These are phyloP conservation scores for Sugiyamaella novakii DNA, from an alignment of 1,139 yeast species.

Conservation along the genomic window DNA sequence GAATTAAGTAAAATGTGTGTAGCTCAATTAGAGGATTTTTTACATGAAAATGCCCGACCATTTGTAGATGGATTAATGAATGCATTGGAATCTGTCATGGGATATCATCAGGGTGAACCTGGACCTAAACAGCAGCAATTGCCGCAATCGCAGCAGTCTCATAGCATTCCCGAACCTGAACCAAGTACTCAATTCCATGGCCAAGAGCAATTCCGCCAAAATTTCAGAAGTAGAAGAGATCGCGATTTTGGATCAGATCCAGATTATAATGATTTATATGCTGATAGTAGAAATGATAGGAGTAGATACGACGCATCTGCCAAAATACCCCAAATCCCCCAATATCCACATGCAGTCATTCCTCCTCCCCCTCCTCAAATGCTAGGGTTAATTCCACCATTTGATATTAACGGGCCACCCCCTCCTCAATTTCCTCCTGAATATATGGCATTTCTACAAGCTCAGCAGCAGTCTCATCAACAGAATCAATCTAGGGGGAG, in stretches of 20 bases:
- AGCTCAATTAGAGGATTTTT: conserved; percentile 45
- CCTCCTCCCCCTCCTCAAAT: background rate
- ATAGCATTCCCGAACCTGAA: background rate
- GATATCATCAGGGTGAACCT: background rate
- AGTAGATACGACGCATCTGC: background rate
- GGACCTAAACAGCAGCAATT: background rate
- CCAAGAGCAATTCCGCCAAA: conserved; percentile 21
- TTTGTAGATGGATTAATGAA: conserved; percentile 41
- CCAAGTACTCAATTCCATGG: conserved; percentile 18
- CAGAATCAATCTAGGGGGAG: background rate
- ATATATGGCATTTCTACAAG: conserved; percentile 9
- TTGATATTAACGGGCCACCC: conserved; percentile 14
- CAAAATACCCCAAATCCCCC: too few species aligned
- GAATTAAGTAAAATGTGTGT: conserved; percentile 41
- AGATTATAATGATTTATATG: background rate
- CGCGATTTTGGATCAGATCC: background rate
- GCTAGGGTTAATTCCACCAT: conserved; percentile 32
- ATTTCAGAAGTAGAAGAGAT: conserved; percentile 16
- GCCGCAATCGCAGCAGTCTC: background rate
- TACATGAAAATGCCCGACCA: conserved; percentile 35
- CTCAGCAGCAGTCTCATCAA: background rate
- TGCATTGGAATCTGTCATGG: conserved; percentile 27
- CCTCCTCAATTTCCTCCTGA: conserved; percentile 10
- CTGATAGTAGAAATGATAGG: background rate
- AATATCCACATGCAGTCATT: background rate